phyloP scores from a whole-genome alignment of 2,329 filamentous ascomycete genomes.

The Malbranchea zuffiana region DNA sequence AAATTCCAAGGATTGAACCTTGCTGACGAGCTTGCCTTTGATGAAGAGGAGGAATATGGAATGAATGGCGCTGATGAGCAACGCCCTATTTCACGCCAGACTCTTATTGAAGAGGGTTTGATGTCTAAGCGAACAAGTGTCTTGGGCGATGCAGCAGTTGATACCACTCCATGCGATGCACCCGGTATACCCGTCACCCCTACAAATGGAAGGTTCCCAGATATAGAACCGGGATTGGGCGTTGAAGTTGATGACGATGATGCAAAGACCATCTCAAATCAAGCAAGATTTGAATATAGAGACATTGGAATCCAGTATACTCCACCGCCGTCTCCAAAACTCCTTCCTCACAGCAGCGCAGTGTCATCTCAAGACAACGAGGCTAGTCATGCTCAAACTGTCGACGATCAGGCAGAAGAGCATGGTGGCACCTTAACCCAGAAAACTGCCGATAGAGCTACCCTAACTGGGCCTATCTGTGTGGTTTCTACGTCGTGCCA shows the following conservation, averaged over 20 bases:
- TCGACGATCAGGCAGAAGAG: constrained; percentile 1
- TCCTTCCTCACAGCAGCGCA: constrained; percentile 33
- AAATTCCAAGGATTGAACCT: constrained; percentile 62
- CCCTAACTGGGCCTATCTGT: constrained; percentile 24
- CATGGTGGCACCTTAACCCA: constrained; percentile 1
- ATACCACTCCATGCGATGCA: constrained; percentile 28
- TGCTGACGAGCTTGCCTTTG: constrained; percentile 82
- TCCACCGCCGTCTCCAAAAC: constrained; percentile 62
- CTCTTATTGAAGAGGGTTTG: constrained; percentile 35
- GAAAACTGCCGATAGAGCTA: constrained; percentile 22
- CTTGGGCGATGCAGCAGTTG: constrained; percentile 18
- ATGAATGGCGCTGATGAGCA: constrained; percentile 54
- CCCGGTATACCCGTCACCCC: constrained; percentile 39
- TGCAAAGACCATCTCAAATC: constrained; percentile 24
- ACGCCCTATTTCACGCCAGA: constrained; percentile 43
- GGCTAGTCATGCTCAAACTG: neutral
- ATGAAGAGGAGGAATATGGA: constrained; percentile 56
- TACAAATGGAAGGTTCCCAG: constrained; percentile 29
- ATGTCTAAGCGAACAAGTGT: constrained; percentile 17
- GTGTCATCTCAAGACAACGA: too few relatives aligned
- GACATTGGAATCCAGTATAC: constrained; percentile 76
- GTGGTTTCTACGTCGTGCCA: constrained; percentile 36
- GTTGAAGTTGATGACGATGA: constrained; percentile 32
- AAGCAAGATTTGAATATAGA: constrained; percentile 47
- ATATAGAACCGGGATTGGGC: neutral